These are phyloP conservation scores for Lachnellula subtilissima DNA, from an alignment of 2,329 filamentous ascomycete species.

Conservation along the genomic window DNA sequence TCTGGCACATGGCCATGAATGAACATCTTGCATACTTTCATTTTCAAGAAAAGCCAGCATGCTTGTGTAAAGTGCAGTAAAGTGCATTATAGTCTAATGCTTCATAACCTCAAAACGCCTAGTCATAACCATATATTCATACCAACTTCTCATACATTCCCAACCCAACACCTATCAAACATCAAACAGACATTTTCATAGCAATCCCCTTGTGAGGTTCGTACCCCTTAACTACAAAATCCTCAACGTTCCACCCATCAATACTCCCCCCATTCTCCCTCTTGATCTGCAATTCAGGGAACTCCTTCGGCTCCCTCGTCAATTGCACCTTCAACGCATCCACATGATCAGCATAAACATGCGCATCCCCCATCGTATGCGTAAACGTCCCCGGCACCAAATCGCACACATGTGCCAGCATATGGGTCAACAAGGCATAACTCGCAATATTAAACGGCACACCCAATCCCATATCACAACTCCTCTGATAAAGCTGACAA, in stretches of 20 bases:
- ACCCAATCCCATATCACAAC: conserved; percentile 90
- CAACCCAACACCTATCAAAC: conserved; percentile 44
- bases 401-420: conserved; percentile 84
- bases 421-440: conserved; percentile 91
- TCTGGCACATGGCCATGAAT: too few relatives aligned
- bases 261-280: conserved; percentile 67
- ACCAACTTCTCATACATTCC: neutral
- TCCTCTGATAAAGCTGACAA: conserved; percentile 88
- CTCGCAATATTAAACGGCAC: conserved; percentile 97
- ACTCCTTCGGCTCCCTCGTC: conserved; percentile 71
- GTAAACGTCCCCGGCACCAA: conserved; percentile 81
- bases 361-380: conserved; percentile 97
- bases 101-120: neutral
- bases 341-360: conserved; percentile 90
- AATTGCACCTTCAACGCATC: conserved; percentile 81
- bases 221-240: conserved; percentile 85
- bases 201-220: conserved; percentile 85
- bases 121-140: neutral
- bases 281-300: conserved; percentile 72
- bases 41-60: neutral
- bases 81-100: neutral
- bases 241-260: conserved; percentile 84
- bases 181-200: conserved; percentile 94
- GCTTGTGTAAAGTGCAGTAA: neutral
- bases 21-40: too few relatives aligned